Percentiles rank a stretch among this genome's conserved stretches.
Conservation (phyloP, 1,284 basidiomycete genomes). For the Malassezia furfur region DNA sequence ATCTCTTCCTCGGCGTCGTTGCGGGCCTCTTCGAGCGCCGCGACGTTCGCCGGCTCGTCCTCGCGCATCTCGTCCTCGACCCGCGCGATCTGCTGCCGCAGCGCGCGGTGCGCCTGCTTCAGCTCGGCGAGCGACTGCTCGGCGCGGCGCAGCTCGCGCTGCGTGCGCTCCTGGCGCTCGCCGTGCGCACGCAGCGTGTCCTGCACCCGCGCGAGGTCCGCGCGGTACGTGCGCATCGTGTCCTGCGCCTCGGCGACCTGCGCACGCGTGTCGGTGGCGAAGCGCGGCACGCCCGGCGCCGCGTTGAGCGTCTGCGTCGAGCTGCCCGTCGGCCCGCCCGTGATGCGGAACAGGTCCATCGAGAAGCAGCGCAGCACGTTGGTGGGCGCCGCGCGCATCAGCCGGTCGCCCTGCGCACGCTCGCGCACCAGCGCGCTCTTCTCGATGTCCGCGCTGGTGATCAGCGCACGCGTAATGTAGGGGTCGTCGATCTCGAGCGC, state of each 20-base stretch:
- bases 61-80: constrained; percentile 61
- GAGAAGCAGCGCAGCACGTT: constrained; percentile 45
- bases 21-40: constrained; percentile 56
- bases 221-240: neutral
- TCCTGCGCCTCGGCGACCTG: constrained; percentile 25
- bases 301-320: constrained; percentile 44
- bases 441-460: constrained; percentile 68
- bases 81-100: constrained; percentile 41
- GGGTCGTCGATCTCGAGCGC: constrained; percentile 72
- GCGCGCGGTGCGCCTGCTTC: constrained; percentile 19
- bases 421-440: constrained; percentile 57
- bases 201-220: constrained; percentile 14
- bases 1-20: constrained; percentile 26
- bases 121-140: constrained; percentile 13
- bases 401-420: constrained; percentile 33
- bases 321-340: constrained; percentile 25
- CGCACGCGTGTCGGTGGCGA: constrained; percentile 37
- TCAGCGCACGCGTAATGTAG: constrained; percentile 68
- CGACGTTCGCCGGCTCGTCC: constrained; percentile 63
- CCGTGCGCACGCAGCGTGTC: constrained; percentile 12
- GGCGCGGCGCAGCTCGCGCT: constrained; percentile 9
- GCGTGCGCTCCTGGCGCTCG: constrained; percentile 8
- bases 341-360: constrained; percentile 35
- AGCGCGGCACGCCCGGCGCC: constrained; percentile 41
- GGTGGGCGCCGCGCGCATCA: constrained; percentile 37